A percentile compares a stretch with the other conserved stretches of the same genome.
Conservation (phyloP, 208 protist genomes). For the Leishmania gerbilli region DNA sequence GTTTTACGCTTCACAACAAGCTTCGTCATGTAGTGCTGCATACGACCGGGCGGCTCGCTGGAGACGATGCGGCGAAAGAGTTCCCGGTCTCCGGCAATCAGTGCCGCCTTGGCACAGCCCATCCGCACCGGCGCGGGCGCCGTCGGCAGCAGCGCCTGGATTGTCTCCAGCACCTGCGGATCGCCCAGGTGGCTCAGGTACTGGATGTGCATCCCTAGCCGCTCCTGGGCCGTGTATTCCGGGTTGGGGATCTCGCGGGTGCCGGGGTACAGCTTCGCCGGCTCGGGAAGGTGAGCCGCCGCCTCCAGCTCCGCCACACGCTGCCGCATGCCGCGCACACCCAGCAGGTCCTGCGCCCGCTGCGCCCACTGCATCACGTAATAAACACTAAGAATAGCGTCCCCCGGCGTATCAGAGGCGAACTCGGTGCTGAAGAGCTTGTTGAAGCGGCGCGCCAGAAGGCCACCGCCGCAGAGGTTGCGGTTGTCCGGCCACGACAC, state of each 20-base stretch:
- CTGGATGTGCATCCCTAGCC: conserved; percentile 91
- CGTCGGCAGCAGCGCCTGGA: conserved; percentile 55
- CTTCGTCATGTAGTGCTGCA: conserved; percentile 90
- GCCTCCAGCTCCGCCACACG: conserved; percentile 73
- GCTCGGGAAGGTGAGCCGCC: conserved; percentile 39
- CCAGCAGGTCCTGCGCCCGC: conserved; percentile 55
- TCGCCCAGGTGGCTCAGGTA: conserved; percentile 86
- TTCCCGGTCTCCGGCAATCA: conserved; percentile 82
- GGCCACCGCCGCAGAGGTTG: conserved; percentile 64
- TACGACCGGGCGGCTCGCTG: conserved; percentile 84
- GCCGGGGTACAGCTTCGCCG: conserved; percentile 72
- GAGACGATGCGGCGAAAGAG: conserved; percentile 86
- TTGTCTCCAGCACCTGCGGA: conserved; percentile 62
- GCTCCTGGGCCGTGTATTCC: conserved; percentile 82
- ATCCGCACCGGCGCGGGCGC: conserved; percentile 81
- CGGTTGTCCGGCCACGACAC: conserved; percentile 84
- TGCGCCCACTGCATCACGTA: conserved; percentile 81
- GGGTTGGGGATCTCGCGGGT: conserved; percentile 91
- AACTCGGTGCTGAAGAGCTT: conserved; percentile 77
- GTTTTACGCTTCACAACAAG: conserved; percentile 88
- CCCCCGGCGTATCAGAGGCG: conserved; percentile 75
- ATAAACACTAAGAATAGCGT: conserved; percentile 71
- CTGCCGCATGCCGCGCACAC: conserved; percentile 79
- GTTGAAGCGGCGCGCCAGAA: conserved; percentile 73
- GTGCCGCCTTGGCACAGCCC: conserved; percentile 91